Evolutionary conservation across 129 eudicot genomes (phyloP).

Genomic region (Helichrysum umbraculigerum): DNA sequence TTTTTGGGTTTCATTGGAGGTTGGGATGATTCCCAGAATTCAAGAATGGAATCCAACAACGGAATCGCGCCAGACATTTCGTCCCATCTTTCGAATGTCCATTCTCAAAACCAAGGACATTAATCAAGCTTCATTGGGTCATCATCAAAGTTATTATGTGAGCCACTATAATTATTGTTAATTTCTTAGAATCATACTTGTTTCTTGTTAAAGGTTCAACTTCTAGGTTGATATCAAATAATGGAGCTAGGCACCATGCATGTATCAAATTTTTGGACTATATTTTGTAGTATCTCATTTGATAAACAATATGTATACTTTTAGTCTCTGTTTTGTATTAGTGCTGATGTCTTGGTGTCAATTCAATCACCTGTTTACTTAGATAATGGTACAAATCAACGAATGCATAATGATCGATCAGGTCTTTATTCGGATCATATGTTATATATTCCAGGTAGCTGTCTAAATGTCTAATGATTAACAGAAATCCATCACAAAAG

Average conservation of each 20-base stretch:
- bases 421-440: neutral
- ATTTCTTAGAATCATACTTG: neutral
- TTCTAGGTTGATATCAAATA: conserved; percentile 19
- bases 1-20: conserved; percentile 38
- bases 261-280: conserved; percentile 14
- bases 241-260: conserved; percentile 1
- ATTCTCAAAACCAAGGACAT: conserved; percentile 19
- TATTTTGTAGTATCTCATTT: neutral
- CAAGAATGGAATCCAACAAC: conserved; percentile 11
- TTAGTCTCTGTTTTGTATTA: neutral
- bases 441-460: neutral
- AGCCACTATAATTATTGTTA: neutral
- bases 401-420: too few species aligned
- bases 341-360: neutral
- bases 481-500: neutral
- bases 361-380: neutral
- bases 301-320: neutral
- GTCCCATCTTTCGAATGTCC: neutral
- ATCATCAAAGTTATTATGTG: conserved; percentile 6
- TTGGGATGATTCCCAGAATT: conserved; percentile 36
- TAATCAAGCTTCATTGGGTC: conserved; percentile 20
- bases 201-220: conserved; percentile 10
- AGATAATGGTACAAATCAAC: too few species aligned
- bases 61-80: neutral
- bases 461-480: neutral